Evolutionary conservation across 306 rosid species (phyloP).

Genomic region (Vigna radiata): DNA sequence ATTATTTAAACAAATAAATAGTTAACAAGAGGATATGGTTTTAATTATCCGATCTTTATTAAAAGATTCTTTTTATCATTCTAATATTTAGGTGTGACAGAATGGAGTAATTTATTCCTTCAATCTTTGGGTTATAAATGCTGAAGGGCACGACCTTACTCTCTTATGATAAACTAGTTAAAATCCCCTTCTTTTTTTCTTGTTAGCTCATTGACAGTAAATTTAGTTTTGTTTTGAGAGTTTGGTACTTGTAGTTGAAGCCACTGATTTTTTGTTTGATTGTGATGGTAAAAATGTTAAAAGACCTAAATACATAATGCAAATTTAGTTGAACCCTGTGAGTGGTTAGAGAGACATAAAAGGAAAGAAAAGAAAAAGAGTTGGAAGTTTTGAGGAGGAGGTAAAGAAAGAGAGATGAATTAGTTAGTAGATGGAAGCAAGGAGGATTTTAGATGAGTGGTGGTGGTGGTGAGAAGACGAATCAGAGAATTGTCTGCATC

Average conservation of each 20-base stretch:
- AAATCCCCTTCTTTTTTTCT: not conserved
- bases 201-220: not conserved
- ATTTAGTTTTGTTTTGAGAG: not conserved
- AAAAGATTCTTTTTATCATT: no score
- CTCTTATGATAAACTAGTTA: no score
- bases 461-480: slow-evolving; percentile 44
- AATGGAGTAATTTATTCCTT: not conserved
- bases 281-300: not conserved
- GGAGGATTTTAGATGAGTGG: slow-evolving; percentile 40
- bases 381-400: slow-evolving; percentile 32
- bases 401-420: slow-evolving; percentile 34
- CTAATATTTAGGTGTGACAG: no score
- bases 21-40: no score
- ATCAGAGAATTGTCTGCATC: slow-evolving; percentile 50
- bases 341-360: not conserved
- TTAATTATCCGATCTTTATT: no score
- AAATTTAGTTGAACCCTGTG: slow-evolving; percentile 17
- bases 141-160: not conserved
- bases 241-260: no score
- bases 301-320: not conserved
- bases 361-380: not conserved
- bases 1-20: no score
- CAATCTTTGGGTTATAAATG: not conserved
- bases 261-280: no score
- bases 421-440: slow-evolving; percentile 38